Base-by-base conservation (phyloP, 2,329 filamentous ascomycete species). In the Alternaria arborescens region DNA sequence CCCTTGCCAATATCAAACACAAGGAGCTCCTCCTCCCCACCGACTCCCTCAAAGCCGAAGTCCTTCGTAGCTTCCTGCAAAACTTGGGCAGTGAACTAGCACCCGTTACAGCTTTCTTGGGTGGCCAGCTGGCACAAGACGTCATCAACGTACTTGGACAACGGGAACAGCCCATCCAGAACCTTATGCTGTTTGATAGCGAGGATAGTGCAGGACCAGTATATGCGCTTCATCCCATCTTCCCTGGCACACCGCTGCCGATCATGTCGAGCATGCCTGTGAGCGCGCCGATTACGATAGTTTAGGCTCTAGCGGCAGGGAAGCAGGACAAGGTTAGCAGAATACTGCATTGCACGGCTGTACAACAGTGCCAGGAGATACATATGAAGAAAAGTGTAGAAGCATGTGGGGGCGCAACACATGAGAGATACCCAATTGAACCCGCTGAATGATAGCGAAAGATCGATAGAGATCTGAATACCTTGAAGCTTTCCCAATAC, bases 101-200 rank as follows among this genome's bases (percentile, higher is more conserved):
- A 12, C 93, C 95, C 8, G 92, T 97, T 8, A 90, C 92, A 0
- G 94, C 95, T 2, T 92, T 97, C 60, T 83, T 99, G 11, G 95
- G 95, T 50, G 95, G 94, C 10, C 89, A 94, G 77, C 85, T 99
- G 16, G 93, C 94, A 1, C 95, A 99, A 80, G 95, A 99, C 76
- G 93, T 97, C 52, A 98, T 99, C 81, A 98, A 98, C 72, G 94
- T 97, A 32, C 86, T 98, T 6, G 93, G 94, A 50, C 89, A 91
- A 76, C 89, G 91, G 41, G 93, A 98, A 81, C 95, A 97, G 78
- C 95, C 95, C 1, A 91, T 99, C 42, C 95, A 99, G 81, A 99
- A 99, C 78, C 88, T 97, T 77, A 86, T 97, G 51, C 83, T 98
- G 20, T 97, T 98, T 72, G 93, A 98, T 77, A 94, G 94, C 14